Evolutionary conservation across 257 asterid genomes (phyloP).

Genomic region (Gentiana macrophylla): DNA sequence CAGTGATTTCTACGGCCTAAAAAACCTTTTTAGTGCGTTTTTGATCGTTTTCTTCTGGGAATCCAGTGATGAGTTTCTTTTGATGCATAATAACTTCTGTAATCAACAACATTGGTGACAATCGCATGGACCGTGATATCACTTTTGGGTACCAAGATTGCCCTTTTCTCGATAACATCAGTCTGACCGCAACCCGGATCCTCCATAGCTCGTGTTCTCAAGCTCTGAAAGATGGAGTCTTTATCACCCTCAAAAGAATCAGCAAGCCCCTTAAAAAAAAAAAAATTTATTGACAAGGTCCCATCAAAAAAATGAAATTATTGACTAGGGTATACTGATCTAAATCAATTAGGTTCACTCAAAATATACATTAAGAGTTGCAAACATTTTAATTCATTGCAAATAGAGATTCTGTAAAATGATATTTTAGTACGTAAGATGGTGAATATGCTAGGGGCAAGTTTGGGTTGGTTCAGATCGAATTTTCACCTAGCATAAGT

Average conservation of each 20-base stretch:
- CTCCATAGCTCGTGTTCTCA: slow-evolving; percentile 39
- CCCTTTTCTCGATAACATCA: slow-evolving; percentile 44
- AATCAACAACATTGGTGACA: slow-evolving; percentile 51
- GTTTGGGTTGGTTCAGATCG: too few species aligned
- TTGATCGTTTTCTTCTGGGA: slow-evolving; percentile 37
- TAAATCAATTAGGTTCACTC: too few species aligned
- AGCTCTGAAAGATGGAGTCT: slow-evolving; percentile 41
- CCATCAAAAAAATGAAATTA: too few species aligned
- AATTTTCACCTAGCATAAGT: too few species aligned
- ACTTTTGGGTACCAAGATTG: slow-evolving; percentile 44
- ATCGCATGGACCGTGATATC: slow-evolving; percentile 52
- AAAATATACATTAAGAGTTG: too few species aligned
- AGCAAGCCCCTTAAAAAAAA: slow-evolving; percentile 31
- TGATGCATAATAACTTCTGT: slow-evolving; percentile 10
- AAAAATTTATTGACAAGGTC: too few species aligned
- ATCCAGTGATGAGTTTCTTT: slow-evolving; percentile 14
- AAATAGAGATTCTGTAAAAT: too few species aligned
- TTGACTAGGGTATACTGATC: too few species aligned
- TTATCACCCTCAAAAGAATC: slow-evolving; percentile 33
- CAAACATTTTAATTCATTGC: too few species aligned
- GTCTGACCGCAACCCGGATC: slow-evolving; percentile 70
- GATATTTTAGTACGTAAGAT: too few species aligned
- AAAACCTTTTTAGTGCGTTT: background rate
- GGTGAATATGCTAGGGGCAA: too few species aligned
- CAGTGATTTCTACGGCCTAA: background rate